phyloP scores from a whole-genome alignment of 1,284 basidiomycete species.

The Trichosporon coremiiforme region DNA sequence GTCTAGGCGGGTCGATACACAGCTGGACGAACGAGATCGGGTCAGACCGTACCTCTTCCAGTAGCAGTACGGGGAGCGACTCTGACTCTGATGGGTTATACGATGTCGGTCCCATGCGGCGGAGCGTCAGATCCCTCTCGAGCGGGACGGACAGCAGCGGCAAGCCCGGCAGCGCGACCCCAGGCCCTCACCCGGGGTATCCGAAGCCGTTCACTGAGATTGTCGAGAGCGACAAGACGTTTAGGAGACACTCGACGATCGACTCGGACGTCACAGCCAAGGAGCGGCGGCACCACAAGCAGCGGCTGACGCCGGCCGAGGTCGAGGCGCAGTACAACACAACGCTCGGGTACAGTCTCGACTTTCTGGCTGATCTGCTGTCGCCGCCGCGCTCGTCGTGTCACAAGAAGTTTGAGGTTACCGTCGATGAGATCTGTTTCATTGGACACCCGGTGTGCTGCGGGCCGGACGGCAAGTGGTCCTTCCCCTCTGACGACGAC shows the following conservation, averaged over 20 bases:
- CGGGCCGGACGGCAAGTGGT: slow-evolving; percentile 71
- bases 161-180: not conserved
- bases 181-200: not conserved
- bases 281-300: slow-evolving; percentile 9
- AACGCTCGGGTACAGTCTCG: slow-evolving; percentile 72
- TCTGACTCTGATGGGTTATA: slow-evolving; percentile 33
- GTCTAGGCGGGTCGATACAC: not conserved
- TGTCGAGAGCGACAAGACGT: slow-evolving; percentile 24
- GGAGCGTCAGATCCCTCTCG: slow-evolving; percentile 14
- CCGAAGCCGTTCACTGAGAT: slow-evolving; percentile 25
- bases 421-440: slow-evolving; percentile 91
- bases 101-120: slow-evolving; percentile 22
- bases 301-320: not conserved
- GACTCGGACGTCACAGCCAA: slow-evolving; percentile 22
- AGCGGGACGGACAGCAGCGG: slow-evolving; percentile 14
- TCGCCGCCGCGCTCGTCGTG: slow-evolving; percentile 78
- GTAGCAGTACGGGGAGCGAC: slow-evolving; percentile 23
- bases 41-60: not conserved
- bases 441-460: slow-evolving; percentile 90
- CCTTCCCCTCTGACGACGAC: slow-evolving; percentile 38
- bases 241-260: slow-evolving; percentile 20
- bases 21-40: not conserved
- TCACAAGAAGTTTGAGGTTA: slow-evolving; percentile 90
- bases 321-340: slow-evolving; percentile 47
- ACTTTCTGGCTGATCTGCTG: slow-evolving; percentile 78